phyloP scores from a whole-genome alignment of 345 rosid genomes.

The Raphanus sativus region DNA sequence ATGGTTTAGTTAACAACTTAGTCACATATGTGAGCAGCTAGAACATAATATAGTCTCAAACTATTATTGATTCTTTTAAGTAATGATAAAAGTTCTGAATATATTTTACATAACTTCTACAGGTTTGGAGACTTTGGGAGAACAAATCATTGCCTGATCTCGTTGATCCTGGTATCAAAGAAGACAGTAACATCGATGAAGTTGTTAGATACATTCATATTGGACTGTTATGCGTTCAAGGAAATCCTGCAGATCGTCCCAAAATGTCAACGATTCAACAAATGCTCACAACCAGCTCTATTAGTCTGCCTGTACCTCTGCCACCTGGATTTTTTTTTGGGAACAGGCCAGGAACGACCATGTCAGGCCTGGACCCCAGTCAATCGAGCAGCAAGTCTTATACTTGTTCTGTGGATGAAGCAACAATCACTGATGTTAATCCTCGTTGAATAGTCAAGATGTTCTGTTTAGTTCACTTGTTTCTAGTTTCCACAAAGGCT shows the following conservation, averaged over 20 bases:
- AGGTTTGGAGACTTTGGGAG: slow-evolving; percentile 39
- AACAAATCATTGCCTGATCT: background rate
- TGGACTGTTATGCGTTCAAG: slow-evolving; percentile 39
- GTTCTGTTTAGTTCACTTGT: background rate
- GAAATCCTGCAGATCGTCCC: slow-evolving; percentile 30
- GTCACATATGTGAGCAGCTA: slow-evolving; percentile 32
- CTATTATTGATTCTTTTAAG: background rate
- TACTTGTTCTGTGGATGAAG: slow-evolving; percentile 20
- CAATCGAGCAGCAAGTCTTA: slow-evolving; percentile 16
- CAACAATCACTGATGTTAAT: slow-evolving; percentile 11
- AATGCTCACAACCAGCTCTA: slow-evolving; percentile 26
- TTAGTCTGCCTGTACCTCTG: slow-evolving; percentile 3
- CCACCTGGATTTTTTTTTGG: slow-evolving; percentile 27
- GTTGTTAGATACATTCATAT: slow-evolving; percentile 29
- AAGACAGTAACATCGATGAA: slow-evolving; percentile 12
- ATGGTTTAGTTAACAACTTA: slow-evolving; percentile 24
- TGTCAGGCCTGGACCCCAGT: background rate
- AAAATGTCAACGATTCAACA: slow-evolving; percentile 10
- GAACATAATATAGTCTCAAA: background rate
- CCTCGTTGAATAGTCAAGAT: slow-evolving; percentile 24
- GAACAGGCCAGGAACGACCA: background rate
- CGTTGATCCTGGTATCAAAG: slow-evolving; percentile 2
- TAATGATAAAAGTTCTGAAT: background rate
- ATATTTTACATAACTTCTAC: background rate
- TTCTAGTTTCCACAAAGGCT: background rate